Conservation (phyloP, 1,284 basidiomycete genomes). For the Cutaneotrichosporon dermatis region DNA sequence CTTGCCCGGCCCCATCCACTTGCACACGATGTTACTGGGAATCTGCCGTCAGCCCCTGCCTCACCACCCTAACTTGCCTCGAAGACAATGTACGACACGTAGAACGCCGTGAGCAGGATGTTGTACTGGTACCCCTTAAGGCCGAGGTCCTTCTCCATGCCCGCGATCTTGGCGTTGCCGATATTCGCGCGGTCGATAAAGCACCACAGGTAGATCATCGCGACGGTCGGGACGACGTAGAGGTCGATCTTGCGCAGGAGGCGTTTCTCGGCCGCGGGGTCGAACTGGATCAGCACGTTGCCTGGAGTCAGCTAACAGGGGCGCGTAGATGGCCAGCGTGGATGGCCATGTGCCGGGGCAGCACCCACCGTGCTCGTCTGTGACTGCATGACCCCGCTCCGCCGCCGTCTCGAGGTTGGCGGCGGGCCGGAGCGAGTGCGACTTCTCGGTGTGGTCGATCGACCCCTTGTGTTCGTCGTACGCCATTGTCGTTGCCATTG, state of each 20-base stretch:
- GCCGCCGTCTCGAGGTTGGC: background rate
- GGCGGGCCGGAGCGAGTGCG: too few relatives aligned
- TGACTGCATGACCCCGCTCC: constrained; percentile 13
- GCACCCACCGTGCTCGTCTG: constrained; percentile 10
- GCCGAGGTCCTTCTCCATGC: constrained; percentile 18
- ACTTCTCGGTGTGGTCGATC: background rate
- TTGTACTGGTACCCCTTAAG: constrained; percentile 25
- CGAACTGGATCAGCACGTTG: constrained; percentile 13
- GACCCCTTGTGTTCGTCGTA: background rate
- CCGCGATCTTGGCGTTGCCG: constrained; percentile 23
- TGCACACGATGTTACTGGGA: constrained; percentile 20
- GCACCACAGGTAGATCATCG: constrained; percentile 19
- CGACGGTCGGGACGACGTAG: constrained; percentile 19
- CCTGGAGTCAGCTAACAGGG: background rate
- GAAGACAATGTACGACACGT: constrained; percentile 25
- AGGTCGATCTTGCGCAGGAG: constrained; percentile 26
- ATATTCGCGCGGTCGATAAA: constrained; percentile 24
- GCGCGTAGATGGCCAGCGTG: too few relatives aligned
- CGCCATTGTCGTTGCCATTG: background rate
- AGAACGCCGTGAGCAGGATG: constrained; percentile 20
- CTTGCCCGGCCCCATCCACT: constrained; percentile 19
- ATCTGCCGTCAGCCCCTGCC: constrained; percentile 2
- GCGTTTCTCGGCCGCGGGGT: constrained; percentile 17
- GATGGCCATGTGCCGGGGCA: too few relatives aligned
- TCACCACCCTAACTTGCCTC: constrained; percentile 6